Base-by-base conservation (phyloP, 1,139 yeast genomes). In the Yamadazyma dendronema region DNA sequence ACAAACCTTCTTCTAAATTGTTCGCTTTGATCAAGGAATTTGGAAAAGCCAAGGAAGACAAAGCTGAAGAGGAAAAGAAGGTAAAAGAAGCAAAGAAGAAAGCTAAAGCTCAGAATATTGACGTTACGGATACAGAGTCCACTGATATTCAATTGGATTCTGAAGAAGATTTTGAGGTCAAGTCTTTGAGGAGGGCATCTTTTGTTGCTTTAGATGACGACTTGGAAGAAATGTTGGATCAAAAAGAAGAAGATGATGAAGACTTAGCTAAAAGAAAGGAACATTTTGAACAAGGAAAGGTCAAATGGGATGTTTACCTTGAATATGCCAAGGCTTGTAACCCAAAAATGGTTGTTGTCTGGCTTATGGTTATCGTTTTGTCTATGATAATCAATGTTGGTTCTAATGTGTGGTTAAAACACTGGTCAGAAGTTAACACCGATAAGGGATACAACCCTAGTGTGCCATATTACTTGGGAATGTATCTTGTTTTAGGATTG, bases 371-470 rank as follows among this genome's bases (percentile, higher is more conserved):
- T 43, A 70, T 80, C 31, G 53, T 83, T 15, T 38, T 61, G 12
- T 73, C 89, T 1, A 84, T 81, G 74, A 64, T 76, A 15, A 58
- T 85, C 32, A 75, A 80, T 40, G 59, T 62, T 42, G 46, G 46
- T 14, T 62, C 90, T 31, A 88, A 83, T 55, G 76, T 92, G 36
- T 92, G 98, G 98, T 77, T 92, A 54, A 92, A 92, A 59, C 90
- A 88, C 58, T 94, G 98, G 98, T 88, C 97, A 8, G 98, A 92
- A 57, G 78, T 84, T 26, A 92, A 92, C 56, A 74, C 89, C 4
- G 66, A 61, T 32, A 58, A 66, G 31, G 94, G 92, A 17, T 67
- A 65, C 40, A 90, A 90, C 56, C 95, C 96, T 2, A 58, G 80
- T 42, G 79, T 85, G 23, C 67, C 67, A 34, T 77, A 65, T 52